Base-by-base conservation (phyloP, 192 early-diverging fungal species). In the Chytriomyces hyalinus region DNA sequence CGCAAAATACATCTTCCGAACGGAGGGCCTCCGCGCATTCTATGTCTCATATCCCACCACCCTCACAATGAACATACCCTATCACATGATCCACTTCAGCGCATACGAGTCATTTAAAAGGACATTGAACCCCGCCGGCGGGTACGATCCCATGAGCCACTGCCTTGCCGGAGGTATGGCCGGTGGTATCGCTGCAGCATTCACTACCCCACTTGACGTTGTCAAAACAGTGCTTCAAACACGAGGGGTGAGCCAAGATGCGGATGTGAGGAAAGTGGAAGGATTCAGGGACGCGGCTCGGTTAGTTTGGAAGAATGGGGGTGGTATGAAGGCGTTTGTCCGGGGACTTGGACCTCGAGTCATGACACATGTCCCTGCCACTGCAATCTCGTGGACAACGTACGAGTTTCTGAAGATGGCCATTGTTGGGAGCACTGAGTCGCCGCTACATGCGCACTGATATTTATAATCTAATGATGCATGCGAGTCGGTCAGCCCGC, bases 21-120 rank as follows among this genome's bases (percentile, higher is more conserved):
- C 76, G 5, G 97, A 98, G 80, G 97, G 97, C 0, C 20, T 94
- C 6, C 78, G 85, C 10, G 94, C 97, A 1, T 96, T 98, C 73
- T 98, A 95, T 78, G 88, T 97, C 11, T 97, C 96, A 3, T 96
- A 94, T 65, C 97, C 97, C 3, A 97, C 95, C 0, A 98, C 97
- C 0, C 82, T 98, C 57, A 82, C 93, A 65, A 98, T 98, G 95
- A 92, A 92, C 22, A 93, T 97, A 69, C 97, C 97, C 6, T 98
- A 95, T 86, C 95, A 98, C 84, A 89, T 93, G 4, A 89, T 97
- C 50, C 97, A 98, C 75, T 98, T 97, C 80, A 90, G 92, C 22
- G 90, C 92, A 26, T 98, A 98, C 84, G 97, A 98, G 83, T 88
- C 92, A 78, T 89, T 94, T 74, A 88, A 94, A 45, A 92, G 94